Percentiles rank a stretch among this genome's conserved stretches.
These are phyloP conservation scores for Phlyctochytrium planicorne DNA, from an alignment of 192 early-diverging fungal species.

Conservation along the genomic window DNA sequence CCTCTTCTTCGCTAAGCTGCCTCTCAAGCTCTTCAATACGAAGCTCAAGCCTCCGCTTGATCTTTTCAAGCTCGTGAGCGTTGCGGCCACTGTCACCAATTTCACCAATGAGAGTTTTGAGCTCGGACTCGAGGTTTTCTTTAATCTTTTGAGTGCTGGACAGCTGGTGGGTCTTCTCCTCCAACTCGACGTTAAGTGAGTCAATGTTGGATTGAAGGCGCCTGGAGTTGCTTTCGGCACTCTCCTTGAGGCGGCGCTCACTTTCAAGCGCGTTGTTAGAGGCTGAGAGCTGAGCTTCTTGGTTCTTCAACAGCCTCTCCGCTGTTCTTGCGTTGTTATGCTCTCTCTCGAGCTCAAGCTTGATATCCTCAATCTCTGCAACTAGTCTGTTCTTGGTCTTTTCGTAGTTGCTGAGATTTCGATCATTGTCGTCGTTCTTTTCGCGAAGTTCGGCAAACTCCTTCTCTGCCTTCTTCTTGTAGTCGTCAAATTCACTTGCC, in stretches of 20 bases:
- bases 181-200: conserved; percentile 57
- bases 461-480: conserved; percentile 50
- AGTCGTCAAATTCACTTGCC: conserved; percentile 56
- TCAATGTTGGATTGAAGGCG: conserved; percentile 59
- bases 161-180: conserved; percentile 55
- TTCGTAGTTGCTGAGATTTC: conserved; percentile 60
- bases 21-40: conserved; percentile 58
- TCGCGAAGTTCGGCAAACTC: conserved; percentile 68
- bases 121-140: conserved; percentile 64
- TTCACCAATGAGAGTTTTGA: conserved; percentile 66
- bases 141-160: conserved; percentile 59
- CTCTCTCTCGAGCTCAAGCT: conserved; percentile 72
- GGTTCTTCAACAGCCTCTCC: conserved; percentile 57
- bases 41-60: conserved; percentile 59
- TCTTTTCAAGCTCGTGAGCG: conserved; percentile 72
- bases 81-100: conserved; percentile 75
- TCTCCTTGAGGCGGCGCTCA: conserved; percentile 58
- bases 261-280: conserved; percentile 55
- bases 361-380: conserved; percentile 74
- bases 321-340: conserved; percentile 67
- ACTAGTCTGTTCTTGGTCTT: conserved; percentile 67
- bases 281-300: conserved; percentile 54
- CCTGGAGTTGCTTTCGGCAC: conserved; percentile 58
- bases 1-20: conserved; percentile 66
- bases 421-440: conserved; percentile 61